phyloP scores from a whole-genome alignment of 208 protist genomes.

The Leishmania tarentolae region DNA sequence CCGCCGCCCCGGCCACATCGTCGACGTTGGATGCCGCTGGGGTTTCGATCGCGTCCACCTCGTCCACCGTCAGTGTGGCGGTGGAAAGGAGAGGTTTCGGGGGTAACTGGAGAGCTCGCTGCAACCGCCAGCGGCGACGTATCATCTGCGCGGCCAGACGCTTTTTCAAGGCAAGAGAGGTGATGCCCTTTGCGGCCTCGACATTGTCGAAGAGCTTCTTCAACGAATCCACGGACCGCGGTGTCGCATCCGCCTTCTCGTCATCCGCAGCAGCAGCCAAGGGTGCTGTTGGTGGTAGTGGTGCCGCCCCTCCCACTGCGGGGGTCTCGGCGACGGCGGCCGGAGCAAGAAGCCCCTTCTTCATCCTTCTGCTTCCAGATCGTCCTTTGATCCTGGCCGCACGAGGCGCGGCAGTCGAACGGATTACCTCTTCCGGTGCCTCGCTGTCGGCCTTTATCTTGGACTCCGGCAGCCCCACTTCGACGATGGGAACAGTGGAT shows the following conservation, averaged over 20 bases:
- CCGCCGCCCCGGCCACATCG: not conserved
- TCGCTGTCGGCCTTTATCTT: not conserved
- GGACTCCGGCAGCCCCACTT: too few relatives aligned
- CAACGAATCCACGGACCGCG: not conserved
- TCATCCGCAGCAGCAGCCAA: not conserved
- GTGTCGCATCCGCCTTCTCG: not conserved
- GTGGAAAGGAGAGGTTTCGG: not conserved
- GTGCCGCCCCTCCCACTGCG: not conserved
- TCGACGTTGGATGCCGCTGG: not conserved
- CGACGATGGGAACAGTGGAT: not conserved
- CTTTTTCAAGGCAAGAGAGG: constrained; percentile 18
- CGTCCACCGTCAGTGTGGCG: not conserved
- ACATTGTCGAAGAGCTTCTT: not conserved
- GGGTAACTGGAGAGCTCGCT: constrained; percentile 5
- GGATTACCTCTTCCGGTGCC: not conserved
- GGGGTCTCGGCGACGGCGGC: not conserved
- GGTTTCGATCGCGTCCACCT: too few relatives aligned
- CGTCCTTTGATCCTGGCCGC: not conserved
- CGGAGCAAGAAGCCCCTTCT: not conserved
- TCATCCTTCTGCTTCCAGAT: not conserved
- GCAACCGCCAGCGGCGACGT: constrained; percentile 31
- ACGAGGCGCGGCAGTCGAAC: not conserved
- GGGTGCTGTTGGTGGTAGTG: not conserved
- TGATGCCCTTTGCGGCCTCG: not conserved
- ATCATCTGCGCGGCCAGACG: constrained; percentile 24